Percentiles rank a stretch among this genome's conserved stretches.
Conservation (phyloP, 495 filamentous ascomycete genomes). For the Daldinia concentrica region DNA sequence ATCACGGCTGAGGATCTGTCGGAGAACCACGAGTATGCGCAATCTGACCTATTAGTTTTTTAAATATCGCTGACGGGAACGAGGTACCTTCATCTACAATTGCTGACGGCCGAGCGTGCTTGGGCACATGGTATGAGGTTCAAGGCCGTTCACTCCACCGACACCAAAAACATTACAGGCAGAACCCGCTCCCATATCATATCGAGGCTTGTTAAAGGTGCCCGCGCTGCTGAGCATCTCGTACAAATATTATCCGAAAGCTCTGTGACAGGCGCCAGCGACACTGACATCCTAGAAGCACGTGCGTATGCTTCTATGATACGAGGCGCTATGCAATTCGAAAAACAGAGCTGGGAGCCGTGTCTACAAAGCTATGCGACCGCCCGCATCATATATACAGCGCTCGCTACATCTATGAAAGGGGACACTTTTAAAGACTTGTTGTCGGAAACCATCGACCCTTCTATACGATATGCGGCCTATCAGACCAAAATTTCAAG, state of each 20-base stretch:
- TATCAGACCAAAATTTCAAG: slow-evolving; percentile 89
- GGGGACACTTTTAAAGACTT: slow-evolving; percentile 85
- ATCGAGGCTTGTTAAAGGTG: slow-evolving; percentile 83
- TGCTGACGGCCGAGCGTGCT: slow-evolving; percentile 88
- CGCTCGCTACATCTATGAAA: slow-evolving; percentile 66
- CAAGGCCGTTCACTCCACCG: slow-evolving; percentile 83
- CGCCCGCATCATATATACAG: slow-evolving; percentile 82
- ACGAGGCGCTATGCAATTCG: slow-evolving; percentile 77
- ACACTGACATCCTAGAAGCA: slow-evolving; percentile 83
- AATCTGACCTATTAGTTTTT: slow-evolving; percentile 5
- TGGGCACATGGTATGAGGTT: slow-evolving; percentile 98
- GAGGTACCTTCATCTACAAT: slow-evolving; percentile 80
- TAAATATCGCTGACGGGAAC: slow-evolving; percentile 23
- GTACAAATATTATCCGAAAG: slow-evolving; percentile 69
- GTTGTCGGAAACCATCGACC: slow-evolving; percentile 84
- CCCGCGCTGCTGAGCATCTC: slow-evolving; percentile 72
- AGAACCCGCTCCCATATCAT: slow-evolving; percentile 85
- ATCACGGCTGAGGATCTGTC: slow-evolving; percentile 82
- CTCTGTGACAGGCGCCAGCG: slow-evolving; percentile 66
- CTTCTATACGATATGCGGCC: slow-evolving; percentile 91
- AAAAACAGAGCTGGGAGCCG: slow-evolving; percentile 84
- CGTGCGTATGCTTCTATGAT: slow-evolving; percentile 82
- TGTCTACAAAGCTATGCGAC: slow-evolving; percentile 80
- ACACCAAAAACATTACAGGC: slow-evolving; percentile 79
- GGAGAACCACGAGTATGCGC: slow-evolving; percentile 75